Percentiles rank a stretch among this genome's conserved stretches.
Evolutionary conservation across 768 basidiomycete genomes (phyloP).

Genomic region (Macrolepiota albuminosa): DNA sequence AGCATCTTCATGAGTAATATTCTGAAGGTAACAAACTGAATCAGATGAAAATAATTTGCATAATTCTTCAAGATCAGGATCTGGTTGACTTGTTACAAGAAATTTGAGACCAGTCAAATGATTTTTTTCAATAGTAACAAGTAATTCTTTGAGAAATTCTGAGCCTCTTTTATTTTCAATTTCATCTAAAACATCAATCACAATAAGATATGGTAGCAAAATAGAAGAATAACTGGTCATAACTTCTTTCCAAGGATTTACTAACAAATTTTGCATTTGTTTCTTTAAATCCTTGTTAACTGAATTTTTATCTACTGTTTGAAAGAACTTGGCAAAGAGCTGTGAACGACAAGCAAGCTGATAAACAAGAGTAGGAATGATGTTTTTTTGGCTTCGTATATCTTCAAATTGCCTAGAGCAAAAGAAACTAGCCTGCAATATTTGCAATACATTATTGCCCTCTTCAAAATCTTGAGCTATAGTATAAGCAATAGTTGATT

Average conservation of each 20-base stretch:
- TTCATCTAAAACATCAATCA: slow-evolving; percentile 10
- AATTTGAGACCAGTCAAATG: background rate
- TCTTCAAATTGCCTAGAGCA: too few species aligned
- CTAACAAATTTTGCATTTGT: background rate
- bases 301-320: background rate
- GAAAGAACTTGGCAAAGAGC: background rate
- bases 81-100: slow-evolving; percentile 16
- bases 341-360: too few species aligned
- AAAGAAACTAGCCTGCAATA: too few species aligned
- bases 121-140: background rate
- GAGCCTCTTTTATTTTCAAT: slow-evolving; percentile 10
- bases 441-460: too few species aligned
- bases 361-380: too few species aligned
- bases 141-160: slow-evolving; percentile 3
- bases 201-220: slow-evolving; percentile 4
- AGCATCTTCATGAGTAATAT: background rate
- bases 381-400: too few species aligned
- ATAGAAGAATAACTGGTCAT: background rate
- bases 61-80: slow-evolving; percentile 10
- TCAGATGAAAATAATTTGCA: slow-evolving; percentile 13
- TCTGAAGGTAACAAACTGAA: slow-evolving; percentile 12
- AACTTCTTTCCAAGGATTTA: background rate
- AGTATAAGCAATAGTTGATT: too few species aligned
- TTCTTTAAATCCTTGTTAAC: background rate
- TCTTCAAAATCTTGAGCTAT: too few species aligned